A percentile compares a stretch with the other conserved stretches of the same genome.
phyloP scores from a whole-genome alignment of 495 filamentous ascomycete species.

The Talaromyces ruber region DNA sequence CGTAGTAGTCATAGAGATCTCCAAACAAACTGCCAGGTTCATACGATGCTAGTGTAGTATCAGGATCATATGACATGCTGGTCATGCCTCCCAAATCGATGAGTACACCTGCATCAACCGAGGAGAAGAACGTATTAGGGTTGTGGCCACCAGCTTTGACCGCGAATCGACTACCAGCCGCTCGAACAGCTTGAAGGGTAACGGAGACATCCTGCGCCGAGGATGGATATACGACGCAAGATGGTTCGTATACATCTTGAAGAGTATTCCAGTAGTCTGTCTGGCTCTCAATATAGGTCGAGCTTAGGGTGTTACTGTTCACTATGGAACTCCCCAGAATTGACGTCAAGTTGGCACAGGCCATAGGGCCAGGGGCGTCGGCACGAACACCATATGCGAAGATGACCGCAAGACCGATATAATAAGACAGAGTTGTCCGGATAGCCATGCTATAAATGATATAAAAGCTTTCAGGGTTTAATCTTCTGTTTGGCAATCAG shows the following conservation, averaged over 20 bases:
- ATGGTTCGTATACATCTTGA: slow-evolving; percentile 23
- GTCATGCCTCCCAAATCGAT: slow-evolving; percentile 30
- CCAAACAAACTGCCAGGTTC: slow-evolving; percentile 23
- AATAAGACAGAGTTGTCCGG: background rate
- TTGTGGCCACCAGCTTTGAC: slow-evolving; percentile 39
- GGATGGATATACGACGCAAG: slow-evolving; percentile 23
- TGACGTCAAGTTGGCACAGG: background rate
- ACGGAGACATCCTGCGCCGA: slow-evolving; percentile 19
- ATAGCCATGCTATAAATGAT: background rate
- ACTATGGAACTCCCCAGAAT: slow-evolving; percentile 4
- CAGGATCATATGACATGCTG: slow-evolving; percentile 18
- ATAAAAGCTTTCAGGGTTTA: background rate
- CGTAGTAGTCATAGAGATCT: slow-evolving; percentile 23
- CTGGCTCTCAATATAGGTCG: slow-evolving; percentile 11
- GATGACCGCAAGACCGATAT: background rate
- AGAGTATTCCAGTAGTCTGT: slow-evolving; percentile 38
- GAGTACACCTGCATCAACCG: slow-evolving; percentile 31
- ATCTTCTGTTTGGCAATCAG: background rate
- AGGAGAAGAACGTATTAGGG: slow-evolving; percentile 30
- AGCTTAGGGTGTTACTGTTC: slow-evolving; percentile 8
- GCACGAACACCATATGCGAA: background rate
- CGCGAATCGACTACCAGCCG: slow-evolving; percentile 29
- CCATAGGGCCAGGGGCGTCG: background rate
- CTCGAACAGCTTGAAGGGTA: slow-evolving; percentile 16
- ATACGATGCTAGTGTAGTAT: slow-evolving; percentile 23